Conservation (phyloP, 2,329 filamentous ascomycete species). For the Verticillium nubilum region DNA sequence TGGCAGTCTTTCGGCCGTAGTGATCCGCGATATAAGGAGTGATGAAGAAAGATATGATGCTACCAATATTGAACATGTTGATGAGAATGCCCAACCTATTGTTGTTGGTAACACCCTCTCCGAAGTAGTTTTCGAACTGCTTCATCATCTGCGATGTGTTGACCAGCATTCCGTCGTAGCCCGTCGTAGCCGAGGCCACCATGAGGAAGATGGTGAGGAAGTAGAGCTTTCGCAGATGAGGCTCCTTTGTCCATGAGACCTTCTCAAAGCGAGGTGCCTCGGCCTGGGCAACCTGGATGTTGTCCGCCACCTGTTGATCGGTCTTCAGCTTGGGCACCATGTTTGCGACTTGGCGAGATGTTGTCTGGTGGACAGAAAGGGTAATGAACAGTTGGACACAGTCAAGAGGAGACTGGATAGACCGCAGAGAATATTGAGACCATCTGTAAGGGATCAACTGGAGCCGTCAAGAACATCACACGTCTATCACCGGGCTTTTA, state of each 20-base stretch:
- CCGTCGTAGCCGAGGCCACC: conserved; percentile 55
- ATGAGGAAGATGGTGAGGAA: conserved; percentile 47
- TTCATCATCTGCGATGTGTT: conserved; percentile 55
- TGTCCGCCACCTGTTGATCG: conserved; percentile 16
- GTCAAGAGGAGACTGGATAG: neutral
- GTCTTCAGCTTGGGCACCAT: conserved; percentile 10
- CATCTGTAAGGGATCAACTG: neutral
- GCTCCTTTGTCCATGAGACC: conserved; percentile 51
- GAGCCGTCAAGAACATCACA: neutral
- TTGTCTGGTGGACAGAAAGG: neutral
- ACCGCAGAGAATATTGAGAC: neutral
- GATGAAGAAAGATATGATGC: conserved; percentile 40
- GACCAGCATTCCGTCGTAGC: conserved; percentile 56
- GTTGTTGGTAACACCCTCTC: conserved; percentile 28
- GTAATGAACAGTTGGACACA: too few species aligned
- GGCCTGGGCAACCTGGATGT: conserved; percentile 31
- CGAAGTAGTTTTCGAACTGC: conserved; percentile 46
- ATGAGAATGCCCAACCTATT: conserved; percentile 43
- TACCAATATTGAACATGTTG: conserved; percentile 48
- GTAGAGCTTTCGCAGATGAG: conserved; percentile 52
- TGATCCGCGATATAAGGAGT: conserved; percentile 39
- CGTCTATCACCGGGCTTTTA: neutral
- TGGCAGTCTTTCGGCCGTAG: conserved; percentile 36
- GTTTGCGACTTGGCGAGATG: neutral
- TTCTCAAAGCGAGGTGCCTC: conserved; percentile 46